A percentile compares a stretch with the other conserved stretches of the same genome.
Evolutionary conservation across 129 eudicot genomes (phyloP).

Genomic region (Helianthus annuus): HanXRQr2.0-SUNRISE NC_035441.2:34291011-34291510

Average conservation of each 20-base stretch:
- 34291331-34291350: conserved; percentile 35
- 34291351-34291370: not conserved
- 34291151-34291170: conserved; percentile 18
- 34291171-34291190: conserved; percentile 6
- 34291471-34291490: conserved; percentile 24
- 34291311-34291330: conserved; percentile 28
- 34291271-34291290: conserved; percentile 2
- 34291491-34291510: conserved; percentile 25
- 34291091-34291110: conserved; percentile 30
- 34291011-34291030: conserved; percentile 13
- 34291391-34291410: not conserved
- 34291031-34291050: conserved; percentile 20
- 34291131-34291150: conserved; percentile 1
- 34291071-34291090: conserved; percentile 23
- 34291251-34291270: conserved; percentile 5
- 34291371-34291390: not conserved
- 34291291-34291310: conserved; percentile 9
- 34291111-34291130: conserved; percentile 29
- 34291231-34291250: conserved; percentile 31
- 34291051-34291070: conserved; percentile 41
- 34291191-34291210: conserved; percentile 19
- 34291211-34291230: conserved; percentile 21
- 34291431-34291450: conserved; percentile 20
- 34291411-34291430: not conserved
- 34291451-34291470: conserved; percentile 23